Evolutionary conservation across 2,329 filamentous ascomycete genomes (phyloP).

Genomic region (Dichotomopilus funicola): DNA sequence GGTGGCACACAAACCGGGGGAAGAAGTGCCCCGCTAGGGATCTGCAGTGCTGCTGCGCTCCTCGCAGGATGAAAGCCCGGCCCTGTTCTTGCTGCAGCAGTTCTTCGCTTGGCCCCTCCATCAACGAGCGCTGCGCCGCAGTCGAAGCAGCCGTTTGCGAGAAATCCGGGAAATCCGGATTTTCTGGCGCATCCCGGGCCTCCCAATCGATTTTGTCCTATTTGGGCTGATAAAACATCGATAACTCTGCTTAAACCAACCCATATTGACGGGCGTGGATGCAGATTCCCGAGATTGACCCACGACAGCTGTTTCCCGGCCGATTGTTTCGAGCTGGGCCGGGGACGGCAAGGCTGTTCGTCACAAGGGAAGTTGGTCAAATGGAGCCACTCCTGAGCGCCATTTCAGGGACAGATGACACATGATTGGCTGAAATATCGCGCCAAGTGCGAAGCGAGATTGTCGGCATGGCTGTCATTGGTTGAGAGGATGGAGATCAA

Average conservation of each 20-base stretch:
- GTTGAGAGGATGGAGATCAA: not conserved
- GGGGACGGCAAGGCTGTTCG: not conserved
- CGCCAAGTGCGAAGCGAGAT: slow-evolving; percentile 22
- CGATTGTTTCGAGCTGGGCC: no score
- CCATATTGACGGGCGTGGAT: no score
- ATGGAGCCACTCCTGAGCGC: slow-evolving; percentile 7
- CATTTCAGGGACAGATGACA: slow-evolving; percentile 17
- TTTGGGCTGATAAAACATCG: no score
- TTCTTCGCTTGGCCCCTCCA: no score
- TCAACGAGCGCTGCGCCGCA: slow-evolving; percentile 8
- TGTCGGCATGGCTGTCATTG: slow-evolving; percentile 17
- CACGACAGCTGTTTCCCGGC: not conserved
- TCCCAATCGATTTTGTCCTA: no score
- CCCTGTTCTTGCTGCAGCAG: not conserved
- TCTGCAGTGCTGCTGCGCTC: not conserved
- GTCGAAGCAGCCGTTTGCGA: slow-evolving; percentile 1
- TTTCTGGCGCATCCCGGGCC: not conserved
- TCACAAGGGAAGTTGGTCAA: slow-evolving; percentile 2
- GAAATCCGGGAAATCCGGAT: not conserved
- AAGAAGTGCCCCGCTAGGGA: not conserved
- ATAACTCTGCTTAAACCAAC: no score
- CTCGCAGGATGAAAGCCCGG: not conserved
- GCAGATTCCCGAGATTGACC: no score
- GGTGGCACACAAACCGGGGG: not conserved
- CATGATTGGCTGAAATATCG: slow-evolving; percentile 17